Evolutionary conservation across 1,284 basidiomycete genomes (phyloP).

Genomic region (Taiwanofungus camphoratus): DNA sequence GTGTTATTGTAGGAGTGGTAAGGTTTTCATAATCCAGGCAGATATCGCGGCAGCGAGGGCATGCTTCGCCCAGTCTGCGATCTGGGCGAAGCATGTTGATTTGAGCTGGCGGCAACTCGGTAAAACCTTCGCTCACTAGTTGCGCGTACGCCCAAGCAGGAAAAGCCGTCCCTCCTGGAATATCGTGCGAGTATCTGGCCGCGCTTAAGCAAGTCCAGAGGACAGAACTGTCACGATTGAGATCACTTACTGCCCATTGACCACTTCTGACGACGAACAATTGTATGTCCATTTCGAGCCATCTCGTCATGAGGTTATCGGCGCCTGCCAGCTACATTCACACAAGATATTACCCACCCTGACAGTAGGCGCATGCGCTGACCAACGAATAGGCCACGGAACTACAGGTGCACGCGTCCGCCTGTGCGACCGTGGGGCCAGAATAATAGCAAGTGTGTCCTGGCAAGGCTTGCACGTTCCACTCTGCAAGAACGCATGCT

Average conservation of each 20-base stretch:
- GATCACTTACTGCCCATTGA: conserved; percentile 1
- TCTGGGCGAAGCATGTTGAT: background rate
- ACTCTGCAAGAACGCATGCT: background rate
- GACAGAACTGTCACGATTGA: background rate
- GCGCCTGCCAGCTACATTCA: background rate
- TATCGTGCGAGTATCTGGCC: conserved; percentile 8
- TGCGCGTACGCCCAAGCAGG: conserved; percentile 12
- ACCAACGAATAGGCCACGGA: conserved; percentile 36
- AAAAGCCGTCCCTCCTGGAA: conserved; percentile 12
- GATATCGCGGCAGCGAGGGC: background rate
- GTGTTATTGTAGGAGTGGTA: no score
- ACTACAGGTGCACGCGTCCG: no score
- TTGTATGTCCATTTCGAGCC: conserved; percentile 14
- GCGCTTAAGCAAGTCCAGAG: background rate
- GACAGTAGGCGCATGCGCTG: conserved; percentile 37
- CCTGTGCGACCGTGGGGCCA: no score
- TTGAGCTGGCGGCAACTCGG: background rate
- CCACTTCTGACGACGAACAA: background rate
- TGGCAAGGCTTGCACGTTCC: background rate
- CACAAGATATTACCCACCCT: conserved; percentile 23
- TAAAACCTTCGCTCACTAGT: background rate
- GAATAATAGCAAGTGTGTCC: conserved; percentile 27
- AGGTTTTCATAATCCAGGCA: background rate
- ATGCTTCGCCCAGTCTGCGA: background rate
- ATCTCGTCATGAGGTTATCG: background rate